Base-by-base conservation (phyloP, 1,284 basidiomycete genomes). In the Austropuccinia psidii region DNA sequence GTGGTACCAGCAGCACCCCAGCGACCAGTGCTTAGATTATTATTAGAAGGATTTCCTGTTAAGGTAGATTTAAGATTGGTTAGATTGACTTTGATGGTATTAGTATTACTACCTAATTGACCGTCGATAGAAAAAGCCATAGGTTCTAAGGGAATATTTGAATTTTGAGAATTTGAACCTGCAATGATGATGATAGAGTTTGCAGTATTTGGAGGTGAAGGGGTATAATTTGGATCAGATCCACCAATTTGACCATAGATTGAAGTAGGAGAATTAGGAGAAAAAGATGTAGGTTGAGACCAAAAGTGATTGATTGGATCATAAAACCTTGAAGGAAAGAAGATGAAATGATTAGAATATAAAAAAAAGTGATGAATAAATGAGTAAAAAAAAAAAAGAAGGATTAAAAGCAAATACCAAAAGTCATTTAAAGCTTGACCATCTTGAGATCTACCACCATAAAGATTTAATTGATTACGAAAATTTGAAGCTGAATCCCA, bases 61-160 rank as follows among this genome's bases (percentile, higher is more conserved):
- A 69, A 39, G 13, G 37, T 54, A 33, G 50, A 7, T 3, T 29
- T 33, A 39, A 69, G 66, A 39, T 50, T 39, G 41, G 35, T 31
- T 27, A 69, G 50, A 33, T 58, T 69, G 27, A 58, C 50, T n/a
- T 19, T 57, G 54, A 69, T 43, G 35, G 66, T 69, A 35, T 69
- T 58, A 17, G 66, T 69, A 43, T 69, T 69, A 55, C 50, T 55
- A 19, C 66, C 66, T 37, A 69, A 54, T 58, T 69, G 66, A 54
- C 66, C 66, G 41, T 69, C 66, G 41, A 69, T 47, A 17, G 54
- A 45, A 24, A 69, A 27, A 8, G 29, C 54, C 19, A 27, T 19
- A 24, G 66, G 66, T 1, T 24, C 15, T 35, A 69, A 43, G 41
- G 66, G n/a, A 33, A 24, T 41, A 45, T 29, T 69, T 21, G 66